phyloP scores from a whole-genome alignment of 345 rosid species.

The Theobroma cacao region DNA sequence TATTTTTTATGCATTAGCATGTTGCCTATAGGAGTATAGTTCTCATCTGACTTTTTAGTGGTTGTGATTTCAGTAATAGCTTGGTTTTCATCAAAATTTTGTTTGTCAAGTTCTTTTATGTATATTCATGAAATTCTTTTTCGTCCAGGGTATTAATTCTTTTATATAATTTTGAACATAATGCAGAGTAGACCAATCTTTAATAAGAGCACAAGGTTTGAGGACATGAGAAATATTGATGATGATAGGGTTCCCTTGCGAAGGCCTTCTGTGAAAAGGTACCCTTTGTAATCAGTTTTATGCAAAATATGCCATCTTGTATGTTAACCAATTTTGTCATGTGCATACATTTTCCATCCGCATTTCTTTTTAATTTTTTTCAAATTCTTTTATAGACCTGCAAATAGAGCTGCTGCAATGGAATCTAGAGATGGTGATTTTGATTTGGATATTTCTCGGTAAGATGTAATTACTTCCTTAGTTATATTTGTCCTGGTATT shows the following conservation, averaged over 20 bases:
- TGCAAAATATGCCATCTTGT: neutral
- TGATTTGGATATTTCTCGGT: slow-evolving; percentile 79
- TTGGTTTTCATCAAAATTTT: neutral
- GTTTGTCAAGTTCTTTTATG: neutral
- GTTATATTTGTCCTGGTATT: neutral
- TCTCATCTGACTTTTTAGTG: neutral
- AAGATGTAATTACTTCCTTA: slow-evolving; percentile 20
- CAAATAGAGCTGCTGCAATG: slow-evolving; percentile 57
- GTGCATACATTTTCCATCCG: too few species aligned
- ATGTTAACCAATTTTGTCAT: neutral
- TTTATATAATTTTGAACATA: slow-evolving; percentile 12
- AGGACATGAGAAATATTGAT: slow-evolving; percentile 79
- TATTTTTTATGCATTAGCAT: neutral
- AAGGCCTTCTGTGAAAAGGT: slow-evolving; percentile 83
- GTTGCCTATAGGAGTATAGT: neutral
- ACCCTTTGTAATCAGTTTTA: slow-evolving; percentile 12
- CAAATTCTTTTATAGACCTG: slow-evolving; percentile 45
- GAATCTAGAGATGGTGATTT: slow-evolving; percentile 91
- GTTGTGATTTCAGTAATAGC: neutral
- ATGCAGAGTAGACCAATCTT: slow-evolving; percentile 96
- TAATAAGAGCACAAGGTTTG: slow-evolving; percentile 97
- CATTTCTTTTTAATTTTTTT: neutral
- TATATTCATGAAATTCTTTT: neutral
- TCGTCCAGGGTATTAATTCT: neutral
- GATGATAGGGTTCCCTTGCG: slow-evolving; percentile 74